Evolutionary conservation across 371 early-diverging fungal genomes (phyloP), one percentile per base, ranked within the genome.

Genomic region (Mucor plumbeus): DNA sequence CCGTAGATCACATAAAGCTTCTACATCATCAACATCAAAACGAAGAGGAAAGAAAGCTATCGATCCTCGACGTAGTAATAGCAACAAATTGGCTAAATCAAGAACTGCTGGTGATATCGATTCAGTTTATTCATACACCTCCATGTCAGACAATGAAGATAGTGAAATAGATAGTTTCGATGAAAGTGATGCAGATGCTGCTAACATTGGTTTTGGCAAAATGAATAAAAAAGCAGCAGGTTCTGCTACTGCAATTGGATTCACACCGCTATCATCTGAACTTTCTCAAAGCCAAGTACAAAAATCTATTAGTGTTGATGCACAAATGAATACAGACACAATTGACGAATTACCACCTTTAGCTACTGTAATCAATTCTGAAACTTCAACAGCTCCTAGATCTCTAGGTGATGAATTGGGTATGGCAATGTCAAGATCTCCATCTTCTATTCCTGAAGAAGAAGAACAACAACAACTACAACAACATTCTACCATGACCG

Each of bases 341-440:
- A 41, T 67, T 3, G 62, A 70, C 19, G 50, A 36, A 36, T 13
- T 57, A 13, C 43, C 35, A 38, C 38, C 61, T 14, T 17, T 44
- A 6, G 9, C 38, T 61, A 19, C 36, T 35, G 35, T 48, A 7
- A 21, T 14, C 3, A 4, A 36, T 19, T 48, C 61, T 35, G 19
- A 19, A 4, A 41, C 34, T 7, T 26, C 41, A 9, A 13, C 57
- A 21, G 67, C 53, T 10, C 66, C 72, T 26, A 72, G 74, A 31
- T 64, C 76, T 38, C 56, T 81, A 8, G 73, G 71, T 26, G 81
- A 78, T 61, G 75, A 80, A 56, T 48, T 76, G 26, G 57, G 59
- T 63, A 40, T 60, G 43, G 69, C 61, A 55, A 56, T 60, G 53
- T 50, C 66, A 13, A 38, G 26, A 9, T 34, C 57, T n/a, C 10